These are phyloP conservation scores for Fusarium pseudoanthophilum DNA, from an alignment of 2,329 filamentous ascomycete species.

Conservation along the genomic window DNA sequence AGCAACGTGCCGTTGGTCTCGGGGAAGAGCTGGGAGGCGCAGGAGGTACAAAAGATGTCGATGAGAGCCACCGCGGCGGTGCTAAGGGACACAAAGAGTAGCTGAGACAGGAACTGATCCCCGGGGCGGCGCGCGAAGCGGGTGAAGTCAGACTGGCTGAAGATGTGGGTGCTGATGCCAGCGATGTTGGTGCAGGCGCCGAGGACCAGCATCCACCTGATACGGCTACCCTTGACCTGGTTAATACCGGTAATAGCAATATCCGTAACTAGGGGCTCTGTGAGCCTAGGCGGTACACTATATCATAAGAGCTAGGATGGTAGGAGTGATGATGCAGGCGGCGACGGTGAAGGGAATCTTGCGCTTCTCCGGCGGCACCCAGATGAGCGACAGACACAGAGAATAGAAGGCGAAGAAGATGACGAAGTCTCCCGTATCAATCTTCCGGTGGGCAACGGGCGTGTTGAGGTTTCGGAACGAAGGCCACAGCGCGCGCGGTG, in stretches of 20 bases:
- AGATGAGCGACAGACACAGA: not conserved
- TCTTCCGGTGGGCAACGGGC: not conserved
- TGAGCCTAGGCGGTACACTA: not conserved
- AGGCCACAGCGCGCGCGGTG: not conserved
- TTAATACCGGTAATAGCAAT: no score
- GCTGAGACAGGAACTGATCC: not conserved
- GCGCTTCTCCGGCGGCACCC: not conserved
- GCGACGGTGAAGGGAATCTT: not conserved
- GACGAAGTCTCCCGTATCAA: not conserved
- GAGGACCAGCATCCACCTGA: not conserved
- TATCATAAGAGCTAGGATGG: not conserved
- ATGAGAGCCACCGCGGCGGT: not conserved
- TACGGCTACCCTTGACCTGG: not conserved
- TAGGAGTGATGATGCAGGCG: not conserved
- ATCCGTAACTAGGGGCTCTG: no score
- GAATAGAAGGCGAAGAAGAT: not conserved
- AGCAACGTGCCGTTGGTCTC: not conserved
- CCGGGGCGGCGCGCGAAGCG: not conserved
- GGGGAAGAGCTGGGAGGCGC: not conserved
- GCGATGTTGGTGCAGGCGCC: not conserved
- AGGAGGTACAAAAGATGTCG: not conserved
- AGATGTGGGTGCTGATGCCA: not conserved
- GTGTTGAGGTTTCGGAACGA: not conserved
- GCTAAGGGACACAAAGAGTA: not conserved
- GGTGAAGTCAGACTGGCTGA: not conserved